Evolutionary conservation across 106 monocot genomes (phyloP), one percentile per base, ranked within the genome.

Genomic region (Dioscorea alata): DNA sequence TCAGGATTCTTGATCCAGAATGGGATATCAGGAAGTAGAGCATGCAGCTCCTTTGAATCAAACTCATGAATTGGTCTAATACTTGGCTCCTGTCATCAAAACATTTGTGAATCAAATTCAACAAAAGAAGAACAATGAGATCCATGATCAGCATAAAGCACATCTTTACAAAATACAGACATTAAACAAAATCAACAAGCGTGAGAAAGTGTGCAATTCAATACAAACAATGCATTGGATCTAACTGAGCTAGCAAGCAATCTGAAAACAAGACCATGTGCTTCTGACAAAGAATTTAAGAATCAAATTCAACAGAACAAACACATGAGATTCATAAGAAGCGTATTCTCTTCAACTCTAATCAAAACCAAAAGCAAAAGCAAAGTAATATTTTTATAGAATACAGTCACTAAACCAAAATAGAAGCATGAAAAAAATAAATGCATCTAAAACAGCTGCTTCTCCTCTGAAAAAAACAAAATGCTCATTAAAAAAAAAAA

Each of bases 1-100:
- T 92, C 92, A 74, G 92, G 92, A 80, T 76, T 80, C 71, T 88
- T 92, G 34, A 92, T 71, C 92, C 92, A 92, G 4, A 75, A 70
- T 22, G 92, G 92, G 66, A 92, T 85, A 48, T 92, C 88, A 24
- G 82, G 80, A 59, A 92, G 33, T 5, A 85, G 35, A 48, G 67
- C 58, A 33, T 73, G 75, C 56, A 92, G 73, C 21, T 75, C 65
- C 25, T 73, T 75, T 25, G 88, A 71, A 74, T 92, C 92, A 13
- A 92, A 64, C 48, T 92, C 85, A 58, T 64, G 53, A 14, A 92
- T 71, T 16, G 79, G 78, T 71, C 70, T 88, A 59, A 82, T 32
- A 48, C 77, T 71, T 9, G 82, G 82, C 63, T 88, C 88, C 92
- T 91, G 91, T 28, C 35, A n/a, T 28, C 77, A 64, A 53, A 13